A percentile compares a stretch with the other conserved stretches of the same genome.
These are phyloP conservation scores for Zostera marina DNA, from an alignment of 116 monocot genomes.

Conservation along the genomic window DNA sequence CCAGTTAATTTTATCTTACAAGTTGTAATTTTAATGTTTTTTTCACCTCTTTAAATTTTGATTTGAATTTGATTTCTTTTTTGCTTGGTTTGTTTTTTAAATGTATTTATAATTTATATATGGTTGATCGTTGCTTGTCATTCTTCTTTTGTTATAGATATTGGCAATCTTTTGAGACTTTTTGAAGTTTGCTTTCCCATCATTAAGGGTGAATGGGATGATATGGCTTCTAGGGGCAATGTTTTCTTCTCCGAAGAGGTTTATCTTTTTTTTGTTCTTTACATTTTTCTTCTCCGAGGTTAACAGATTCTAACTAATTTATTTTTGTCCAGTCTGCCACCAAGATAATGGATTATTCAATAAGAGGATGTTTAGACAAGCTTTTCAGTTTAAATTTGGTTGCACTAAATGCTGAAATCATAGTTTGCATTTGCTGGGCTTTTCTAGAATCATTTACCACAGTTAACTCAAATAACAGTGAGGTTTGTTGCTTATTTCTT, in stretches of 20 bases:
- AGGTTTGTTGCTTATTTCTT: background rate
- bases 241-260: slow-evolving; percentile 37
- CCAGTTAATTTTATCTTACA: background rate
- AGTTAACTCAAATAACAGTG: background rate
- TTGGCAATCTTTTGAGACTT: slow-evolving; percentile 21
- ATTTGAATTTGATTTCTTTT: too few relatives aligned
- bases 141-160: slow-evolving; percentile 13
- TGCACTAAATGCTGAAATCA: slow-evolving; percentile 25
- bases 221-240: slow-evolving; percentile 17
- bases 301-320: slow-evolving; percentile 1
- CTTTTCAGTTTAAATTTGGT: slow-evolving; percentile 24
- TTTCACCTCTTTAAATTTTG: slow-evolving; percentile 1
- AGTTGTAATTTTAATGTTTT: background rate
- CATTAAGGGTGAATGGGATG: slow-evolving; percentile 46
- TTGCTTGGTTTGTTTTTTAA: background rate
- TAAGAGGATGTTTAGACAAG: slow-evolving; percentile 22
- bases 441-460: slow-evolving; percentile 32
- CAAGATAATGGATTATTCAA: slow-evolving; percentile 33
- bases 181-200: slow-evolving; percentile 30
- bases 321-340: slow-evolving; percentile 30
- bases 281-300: background rate
- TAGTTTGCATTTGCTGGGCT: slow-evolving; percentile 52
- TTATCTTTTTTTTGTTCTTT: background rate
- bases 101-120: background rate
- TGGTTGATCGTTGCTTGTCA: background rate